Percentiles rank a stretch among this genome's conserved stretches.
These are phyloP conservation scores for Aspergillus novofumigatus DNA, from an alignment of 2,329 filamentous ascomycete genomes.

Conservation along the genomic window DNA sequence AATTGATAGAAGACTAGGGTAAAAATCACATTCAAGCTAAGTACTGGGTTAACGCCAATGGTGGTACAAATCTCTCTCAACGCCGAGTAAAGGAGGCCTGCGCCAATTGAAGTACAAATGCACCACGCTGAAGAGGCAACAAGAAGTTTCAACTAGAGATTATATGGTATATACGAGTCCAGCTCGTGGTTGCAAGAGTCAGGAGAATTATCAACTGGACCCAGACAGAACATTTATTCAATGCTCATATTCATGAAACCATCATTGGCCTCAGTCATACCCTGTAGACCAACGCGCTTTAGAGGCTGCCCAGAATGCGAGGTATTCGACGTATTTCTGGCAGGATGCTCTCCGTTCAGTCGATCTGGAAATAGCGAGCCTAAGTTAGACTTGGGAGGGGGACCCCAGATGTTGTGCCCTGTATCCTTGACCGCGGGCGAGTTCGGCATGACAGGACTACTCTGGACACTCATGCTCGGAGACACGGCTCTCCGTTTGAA, in stretches of 20 bases:
- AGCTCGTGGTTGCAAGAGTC: slow-evolving; percentile 2
- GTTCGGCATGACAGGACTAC: slow-evolving; percentile 77
- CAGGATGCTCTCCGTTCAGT: slow-evolving; percentile 47
- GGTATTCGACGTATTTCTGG: slow-evolving; percentile 49
- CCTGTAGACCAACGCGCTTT: slow-evolving; percentile 74
- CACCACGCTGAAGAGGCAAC: not conserved
- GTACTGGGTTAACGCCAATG: not conserved
- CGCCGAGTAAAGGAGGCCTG: not conserved
- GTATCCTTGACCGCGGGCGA: slow-evolving; percentile 72
- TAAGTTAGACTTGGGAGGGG: slow-evolving; percentile 58
- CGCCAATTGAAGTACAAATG: not conserved
- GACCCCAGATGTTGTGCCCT: slow-evolving; percentile 61
- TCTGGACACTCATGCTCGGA: slow-evolving; percentile 85
- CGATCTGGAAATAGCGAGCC: slow-evolving; percentile 48
- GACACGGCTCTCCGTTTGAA: slow-evolving; percentile 92
- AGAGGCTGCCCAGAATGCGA: slow-evolving; percentile 36
- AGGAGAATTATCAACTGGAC: not conserved
- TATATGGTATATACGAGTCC: slow-evolving; percentile 6
- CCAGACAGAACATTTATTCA: slow-evolving; percentile 53
- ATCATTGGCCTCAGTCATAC: slow-evolving; percentile 94
- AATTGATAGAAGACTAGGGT: not conserved
- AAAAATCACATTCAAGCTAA: not conserved
- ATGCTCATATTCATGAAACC: slow-evolving; percentile 97
- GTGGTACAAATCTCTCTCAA: not conserved
- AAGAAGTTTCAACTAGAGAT: not conserved